phyloP scores from a whole-genome alignment of 495 filamentous ascomycete species.

The Aspergillus bertholletiae region DNA sequence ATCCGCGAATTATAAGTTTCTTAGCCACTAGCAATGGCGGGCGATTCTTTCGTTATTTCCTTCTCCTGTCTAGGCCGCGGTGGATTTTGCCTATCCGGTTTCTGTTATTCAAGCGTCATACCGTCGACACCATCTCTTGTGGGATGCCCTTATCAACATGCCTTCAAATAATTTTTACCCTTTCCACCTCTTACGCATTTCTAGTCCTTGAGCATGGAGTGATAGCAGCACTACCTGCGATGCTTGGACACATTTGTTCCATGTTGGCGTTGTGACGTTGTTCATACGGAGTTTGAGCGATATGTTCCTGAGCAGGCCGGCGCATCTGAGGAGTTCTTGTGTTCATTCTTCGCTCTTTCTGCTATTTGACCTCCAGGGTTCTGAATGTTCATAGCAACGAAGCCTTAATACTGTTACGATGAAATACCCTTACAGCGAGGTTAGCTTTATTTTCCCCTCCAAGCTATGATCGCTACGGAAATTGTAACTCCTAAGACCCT shows the following conservation, averaged over 20 bases:
- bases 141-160: slow-evolving; percentile 7
- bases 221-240: not conserved
- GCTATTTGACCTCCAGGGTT: not conserved
- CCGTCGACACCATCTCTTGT: slow-evolving; percentile 3
- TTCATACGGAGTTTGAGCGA: slow-evolving; percentile 12
- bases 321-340: slow-evolving; percentile 23
- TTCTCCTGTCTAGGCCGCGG: not conserved
- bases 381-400: not conserved
- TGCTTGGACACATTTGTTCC: not conserved
- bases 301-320: slow-evolving; percentile 15
- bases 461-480: not conserved
- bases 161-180: not conserved
- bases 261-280: slow-evolving; percentile 9
- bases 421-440: slow-evolving; percentile 7
- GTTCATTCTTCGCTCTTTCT: not conserved
- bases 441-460: not conserved
- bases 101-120: slow-evolving; percentile 4
- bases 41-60: not conserved
- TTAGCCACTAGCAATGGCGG: not conserved
- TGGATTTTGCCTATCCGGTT: slow-evolving; percentile 4
- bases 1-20: slow-evolving; percentile 35
- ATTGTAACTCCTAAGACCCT: not conserved
- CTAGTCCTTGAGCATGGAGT: slow-evolving; percentile 1
- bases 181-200: not conserved
- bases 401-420: slow-evolving; percentile 11